Evolutionary conservation across 148 eudicot species (phyloP).

Genomic region (Cornus suecica): DNA sequence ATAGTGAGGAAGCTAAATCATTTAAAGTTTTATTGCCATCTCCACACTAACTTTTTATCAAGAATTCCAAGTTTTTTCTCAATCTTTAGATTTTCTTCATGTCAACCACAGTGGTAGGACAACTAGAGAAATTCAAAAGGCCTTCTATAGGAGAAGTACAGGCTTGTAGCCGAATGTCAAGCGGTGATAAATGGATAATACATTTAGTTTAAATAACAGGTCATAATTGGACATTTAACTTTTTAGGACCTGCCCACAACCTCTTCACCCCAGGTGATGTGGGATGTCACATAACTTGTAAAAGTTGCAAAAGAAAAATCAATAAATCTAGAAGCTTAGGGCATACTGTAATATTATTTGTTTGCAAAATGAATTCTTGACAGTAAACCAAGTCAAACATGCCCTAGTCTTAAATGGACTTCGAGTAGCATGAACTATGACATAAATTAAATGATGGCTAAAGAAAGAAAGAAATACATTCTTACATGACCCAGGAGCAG

Average conservation of each 20-base stretch:
- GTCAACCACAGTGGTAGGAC: neutral
- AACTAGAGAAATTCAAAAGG: neutral
- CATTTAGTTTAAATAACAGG: neutral
- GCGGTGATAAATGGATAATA: neutral
- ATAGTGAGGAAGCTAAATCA: neutral
- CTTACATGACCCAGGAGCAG: conserved; percentile 54
- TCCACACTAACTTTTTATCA: neutral
- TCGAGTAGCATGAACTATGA: neutral
- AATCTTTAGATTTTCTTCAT: neutral
- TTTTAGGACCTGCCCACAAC: too few relatives aligned
- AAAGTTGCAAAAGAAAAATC: neutral
- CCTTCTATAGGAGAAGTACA: neutral
- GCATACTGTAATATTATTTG: neutral
- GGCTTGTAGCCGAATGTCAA: neutral
- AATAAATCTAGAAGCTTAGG: neutral
- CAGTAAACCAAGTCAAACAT: neutral
- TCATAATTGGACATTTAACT: too few relatives aligned
- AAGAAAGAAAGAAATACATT: conserved; percentile 8
- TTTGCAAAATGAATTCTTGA: neutral
- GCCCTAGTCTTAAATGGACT: neutral
- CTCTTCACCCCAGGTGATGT: too few relatives aligned
- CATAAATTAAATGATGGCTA: neutral
- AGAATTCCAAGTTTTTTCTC: too few relatives aligned
- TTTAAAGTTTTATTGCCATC: neutral
- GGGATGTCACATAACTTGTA: too few relatives aligned